Evolutionary conservation across 2,329 filamentous ascomycete genomes (phyloP), one percentile per base, ranked within the genome.

Genomic region (Stylonectria norvegica): DNA sequence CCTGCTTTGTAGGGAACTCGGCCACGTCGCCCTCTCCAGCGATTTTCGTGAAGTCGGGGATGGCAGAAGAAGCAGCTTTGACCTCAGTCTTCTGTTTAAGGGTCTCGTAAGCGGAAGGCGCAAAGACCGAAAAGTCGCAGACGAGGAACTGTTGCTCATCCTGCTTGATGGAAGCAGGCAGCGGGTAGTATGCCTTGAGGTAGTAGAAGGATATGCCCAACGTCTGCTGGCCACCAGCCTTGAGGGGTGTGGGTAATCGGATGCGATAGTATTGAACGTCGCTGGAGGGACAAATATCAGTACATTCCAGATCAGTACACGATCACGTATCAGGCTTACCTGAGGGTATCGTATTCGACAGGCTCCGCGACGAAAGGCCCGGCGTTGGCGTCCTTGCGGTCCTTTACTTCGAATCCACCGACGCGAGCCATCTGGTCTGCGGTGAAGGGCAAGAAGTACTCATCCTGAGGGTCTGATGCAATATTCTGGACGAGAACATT

Each of bases 41-140:
- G 14, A 94, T 76, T 49, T 79, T 83, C 38, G 89, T 95, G 66
- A 88, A 95, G 60, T 96, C 89, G 42, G 89, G 86, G 19, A 95
- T 76, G 55, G 87, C 83, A 49, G 77, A 70, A 39, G 80, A 85
- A 34, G 86, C 78, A 55, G 95, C 83, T 72, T 96, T 96, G 68
- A 98, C 69, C 68, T 97, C 95, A 27, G 93, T 97, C 79, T 96
- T 96, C 66, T 98, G 93, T 71, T 95, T 95, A 57, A 79, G 65
- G 11, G 89, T 96, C 14, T 76, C 70, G 71, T 98, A 98, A 46
- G 85, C 83, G 8, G 88, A 94, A 12, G 83, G 84, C 33, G 76
- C 78, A 67, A 95, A 95, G 52, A 86, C 86, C 46, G 87, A 91
- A 72, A 95, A 94, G 40, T 81, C 75, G 72, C 94, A 89, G 41